Evolutionary conservation across 2,329 filamentous ascomycete genomes (phyloP).

Genomic region (Gaeumannomyces tritici): DNA sequence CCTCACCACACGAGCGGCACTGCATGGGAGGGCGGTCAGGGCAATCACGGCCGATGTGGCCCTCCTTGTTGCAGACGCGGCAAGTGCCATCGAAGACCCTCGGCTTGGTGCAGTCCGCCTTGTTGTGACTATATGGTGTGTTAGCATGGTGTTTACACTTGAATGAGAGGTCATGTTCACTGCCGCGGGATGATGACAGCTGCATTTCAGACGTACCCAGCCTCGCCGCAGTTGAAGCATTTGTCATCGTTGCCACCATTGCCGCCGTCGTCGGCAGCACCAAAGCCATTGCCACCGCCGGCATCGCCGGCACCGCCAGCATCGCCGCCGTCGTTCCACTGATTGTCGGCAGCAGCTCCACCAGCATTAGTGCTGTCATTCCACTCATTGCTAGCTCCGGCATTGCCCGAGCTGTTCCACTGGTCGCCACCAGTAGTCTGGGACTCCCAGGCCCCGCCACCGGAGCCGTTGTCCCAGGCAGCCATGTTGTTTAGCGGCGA

Average conservation of each 20-base stretch:
- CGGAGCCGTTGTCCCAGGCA: background rate
- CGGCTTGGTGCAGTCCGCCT: constrained; percentile 44
- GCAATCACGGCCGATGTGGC: constrained; percentile 44
- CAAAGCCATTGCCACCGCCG: constrained; percentile 9
- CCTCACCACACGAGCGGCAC: constrained; percentile 34
- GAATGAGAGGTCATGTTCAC: background rate
- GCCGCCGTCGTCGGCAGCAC: constrained; percentile 4
- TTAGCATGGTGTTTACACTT: constrained; percentile 6
- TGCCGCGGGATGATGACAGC: too few species aligned
- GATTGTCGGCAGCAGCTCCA: background rate
- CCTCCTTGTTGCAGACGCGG: constrained; percentile 34
- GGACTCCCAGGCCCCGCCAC: background rate
- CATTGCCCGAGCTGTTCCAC: background rate
- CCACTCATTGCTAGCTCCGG: background rate
- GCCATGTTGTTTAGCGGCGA: background rate
- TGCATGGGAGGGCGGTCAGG: constrained; percentile 22
- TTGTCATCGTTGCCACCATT: constrained; percentile 27
- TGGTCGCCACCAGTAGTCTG: background rate
- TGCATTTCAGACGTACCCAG: constrained; percentile 25
- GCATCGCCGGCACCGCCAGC: constrained; percentile 5
- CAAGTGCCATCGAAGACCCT: constrained; percentile 21
- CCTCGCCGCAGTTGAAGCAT: constrained; percentile 52
- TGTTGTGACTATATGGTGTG: constrained; percentile 40
- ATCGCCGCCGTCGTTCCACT: background rate
- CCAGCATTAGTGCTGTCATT: background rate